phyloP scores from a whole-genome alignment of 768 basidiomycete genomes.

The Boletales sp. region DNA sequence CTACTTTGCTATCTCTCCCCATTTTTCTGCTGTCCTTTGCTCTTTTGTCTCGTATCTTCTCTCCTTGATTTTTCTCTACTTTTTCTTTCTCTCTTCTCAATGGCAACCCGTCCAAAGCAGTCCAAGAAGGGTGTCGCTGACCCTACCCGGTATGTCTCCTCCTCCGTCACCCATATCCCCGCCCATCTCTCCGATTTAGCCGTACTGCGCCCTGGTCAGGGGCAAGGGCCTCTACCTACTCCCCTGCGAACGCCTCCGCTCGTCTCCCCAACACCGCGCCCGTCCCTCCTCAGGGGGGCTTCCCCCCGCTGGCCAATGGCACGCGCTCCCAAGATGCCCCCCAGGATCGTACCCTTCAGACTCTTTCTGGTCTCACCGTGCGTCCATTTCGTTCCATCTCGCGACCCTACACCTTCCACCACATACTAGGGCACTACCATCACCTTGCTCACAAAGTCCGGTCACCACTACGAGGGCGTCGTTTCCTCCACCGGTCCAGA shows the following conservation, averaged over 20 bases:
- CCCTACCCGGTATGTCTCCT: constrained; percentile 46
- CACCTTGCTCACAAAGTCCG: constrained; percentile 69
- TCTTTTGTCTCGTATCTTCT: constrained; percentile 21
- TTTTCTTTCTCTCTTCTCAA: constrained; percentile 30
- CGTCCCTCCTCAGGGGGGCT: constrained; percentile 31
- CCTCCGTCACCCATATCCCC: constrained; percentile 11
- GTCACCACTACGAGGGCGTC: constrained; percentile 71
- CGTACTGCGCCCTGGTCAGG: constrained; percentile 58
- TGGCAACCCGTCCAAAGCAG: constrained; percentile 68
- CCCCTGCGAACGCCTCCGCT: constrained; percentile 41
- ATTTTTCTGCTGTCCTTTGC: constrained; percentile 32
- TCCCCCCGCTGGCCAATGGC: constrained; percentile 52
- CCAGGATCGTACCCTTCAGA: constrained; percentile 60
- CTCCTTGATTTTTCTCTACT: constrained; percentile 29
- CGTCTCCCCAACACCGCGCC: constrained; percentile 43
- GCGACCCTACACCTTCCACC: constrained; percentile 15
- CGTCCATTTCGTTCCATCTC: constrained; percentile 30
- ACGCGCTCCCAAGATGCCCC: constrained; percentile 41
- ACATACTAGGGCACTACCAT: constrained; percentile 66
- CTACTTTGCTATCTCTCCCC: constrained; percentile 33
- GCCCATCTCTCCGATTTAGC: constrained; percentile 24
- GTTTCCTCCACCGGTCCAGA: constrained; percentile 58
- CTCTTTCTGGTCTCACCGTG: constrained; percentile 69
- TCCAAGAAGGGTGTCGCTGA: constrained; percentile 62
- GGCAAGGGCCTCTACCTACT: constrained; percentile 67